Percentiles rank a stretch among this genome's conserved stretches.
These are phyloP conservation scores for Suillus clintonianus DNA, from an alignment of 768 basidiomycete species.

Conservation along the genomic window DNA sequence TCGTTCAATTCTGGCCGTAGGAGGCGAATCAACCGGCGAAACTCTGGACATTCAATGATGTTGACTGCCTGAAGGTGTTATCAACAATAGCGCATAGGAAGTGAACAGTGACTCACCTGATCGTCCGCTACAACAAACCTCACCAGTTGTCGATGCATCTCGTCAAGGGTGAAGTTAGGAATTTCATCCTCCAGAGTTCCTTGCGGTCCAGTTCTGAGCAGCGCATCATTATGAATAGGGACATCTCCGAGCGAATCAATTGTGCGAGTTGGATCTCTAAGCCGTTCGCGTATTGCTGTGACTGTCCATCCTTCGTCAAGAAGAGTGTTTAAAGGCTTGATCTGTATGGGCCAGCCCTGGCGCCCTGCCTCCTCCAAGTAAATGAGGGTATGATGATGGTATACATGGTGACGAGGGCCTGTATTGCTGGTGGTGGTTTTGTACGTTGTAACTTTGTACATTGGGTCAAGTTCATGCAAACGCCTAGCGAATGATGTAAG, in stretches of 20 bases:
- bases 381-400: not conserved
- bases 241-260: not conserved
- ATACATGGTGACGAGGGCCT: not conserved
- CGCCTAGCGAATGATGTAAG: not conserved
- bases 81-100: not conserved
- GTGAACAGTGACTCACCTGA: not conserved
- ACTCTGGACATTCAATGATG: slow-evolving; percentile 1
- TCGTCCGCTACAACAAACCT: not conserved
- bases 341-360: not conserved
- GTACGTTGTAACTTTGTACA: not conserved
- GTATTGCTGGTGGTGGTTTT: not conserved
- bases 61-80: slow-evolving; percentile 1
- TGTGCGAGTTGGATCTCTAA: not conserved
- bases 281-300: not conserved
- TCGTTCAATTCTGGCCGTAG: slow-evolving; percentile 4
- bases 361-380: not conserved
- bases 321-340: not conserved
- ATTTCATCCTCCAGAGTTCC: not conserved
- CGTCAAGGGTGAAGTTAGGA: not conserved
- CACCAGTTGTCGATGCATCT: not conserved
- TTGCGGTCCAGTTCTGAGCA: not conserved
- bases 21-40: not conserved
- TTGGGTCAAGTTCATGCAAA: not conserved
- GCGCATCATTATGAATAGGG: not conserved
- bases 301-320: not conserved